These are phyloP conservation scores for Penicillium manginii DNA, from an alignment of 495 filamentous ascomycete species.

Conservation along the genomic window DNA sequence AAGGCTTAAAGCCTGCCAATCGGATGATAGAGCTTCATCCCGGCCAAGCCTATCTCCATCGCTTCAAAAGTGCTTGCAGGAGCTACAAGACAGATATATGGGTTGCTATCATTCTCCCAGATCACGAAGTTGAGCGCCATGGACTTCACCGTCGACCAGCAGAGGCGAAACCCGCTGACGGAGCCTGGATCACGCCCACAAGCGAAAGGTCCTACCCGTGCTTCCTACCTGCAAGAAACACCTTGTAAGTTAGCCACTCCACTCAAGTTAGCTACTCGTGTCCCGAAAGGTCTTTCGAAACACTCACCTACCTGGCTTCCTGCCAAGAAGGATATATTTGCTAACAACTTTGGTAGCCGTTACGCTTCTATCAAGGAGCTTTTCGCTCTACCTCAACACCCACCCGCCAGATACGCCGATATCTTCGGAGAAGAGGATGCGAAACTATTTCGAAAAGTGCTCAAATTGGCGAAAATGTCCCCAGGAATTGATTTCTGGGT, in stretches of 20 bases:
- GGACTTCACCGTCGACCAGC: constrained; percentile 12
- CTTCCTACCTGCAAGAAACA: constrained; percentile 25
- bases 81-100: constrained; percentile 23
- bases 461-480: constrained; percentile 3
- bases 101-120: constrained; percentile 14
- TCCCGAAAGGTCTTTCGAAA: neutral
- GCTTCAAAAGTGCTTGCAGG: constrained; percentile 20
- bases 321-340: neutral
- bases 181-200: constrained; percentile 8
- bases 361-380: constrained; percentile 13
- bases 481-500: constrained; percentile 18
- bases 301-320: neutral
- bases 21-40: constrained; percentile 5
- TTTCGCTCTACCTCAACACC: constrained; percentile 6
- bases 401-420: neutral
- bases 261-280: neutral
- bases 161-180: constrained; percentile 7
- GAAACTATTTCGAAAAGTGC: constrained; percentile 12
- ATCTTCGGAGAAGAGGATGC: neutral
- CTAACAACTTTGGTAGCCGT: constrained; percentile 9
- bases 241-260: constrained; percentile 21
- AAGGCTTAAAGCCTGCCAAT: neutral
- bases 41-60: constrained; percentile 15
- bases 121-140: constrained; percentile 1
- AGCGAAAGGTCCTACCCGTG: constrained; percentile 18